Base-by-base conservation (phyloP, 2,329 filamentous ascomycete species). In the Mollisiaceae sp. region DNA sequence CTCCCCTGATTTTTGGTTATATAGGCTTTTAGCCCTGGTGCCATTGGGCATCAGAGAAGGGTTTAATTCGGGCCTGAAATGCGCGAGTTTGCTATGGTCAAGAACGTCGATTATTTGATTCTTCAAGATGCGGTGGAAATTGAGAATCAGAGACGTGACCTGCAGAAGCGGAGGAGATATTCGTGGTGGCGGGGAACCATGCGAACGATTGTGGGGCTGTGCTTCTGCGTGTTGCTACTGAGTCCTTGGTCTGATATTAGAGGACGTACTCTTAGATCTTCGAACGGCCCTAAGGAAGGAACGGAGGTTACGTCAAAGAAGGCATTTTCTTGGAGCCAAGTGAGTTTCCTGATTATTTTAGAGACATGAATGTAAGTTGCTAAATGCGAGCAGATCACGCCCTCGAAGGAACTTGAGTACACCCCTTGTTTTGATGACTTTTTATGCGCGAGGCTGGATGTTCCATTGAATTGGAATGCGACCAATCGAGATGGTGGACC, bases 391-490 rank as follows among this genome's bases (percentile, higher is more conserved):
- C 27, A 71, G 69, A 54, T 68, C 27, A 60, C 36, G 2, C 69
- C 69, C 9, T 62, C 65, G 1, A 59, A 55, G 20, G 20, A 69
- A 22, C 70, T 78, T 5, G 43, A 69, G 8, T 78, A 75, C 62
- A 59, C 65, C 5, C 64, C 68, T 11, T 82, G 81, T 72, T 80
- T 75, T 64, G 72, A 66, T 20, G 70, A 70, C 12, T 77, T 75
- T 56, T 68, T 78, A 63, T 82, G 81, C 65, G 79, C 80, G 4
- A 72, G 77, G n/a, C 71, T 83, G 8, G 71, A 78, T 36, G 71
- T 82, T 2, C 81, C 81, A 0, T 71, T 82, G 59, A 77, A 77
- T 69, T 79, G 76, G 73, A 77, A 78, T 41, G 32, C 36, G 12
- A 71, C 69, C 6, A 71, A 72, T 22, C 67, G 72, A 63, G 56